A percentile compares a stretch with the other conserved stretches of the same genome.
These are phyloP conservation scores for Kingdonia uniflora DNA, from an alignment of 164 flowering plant species.

Conservation along the genomic window DNA sequence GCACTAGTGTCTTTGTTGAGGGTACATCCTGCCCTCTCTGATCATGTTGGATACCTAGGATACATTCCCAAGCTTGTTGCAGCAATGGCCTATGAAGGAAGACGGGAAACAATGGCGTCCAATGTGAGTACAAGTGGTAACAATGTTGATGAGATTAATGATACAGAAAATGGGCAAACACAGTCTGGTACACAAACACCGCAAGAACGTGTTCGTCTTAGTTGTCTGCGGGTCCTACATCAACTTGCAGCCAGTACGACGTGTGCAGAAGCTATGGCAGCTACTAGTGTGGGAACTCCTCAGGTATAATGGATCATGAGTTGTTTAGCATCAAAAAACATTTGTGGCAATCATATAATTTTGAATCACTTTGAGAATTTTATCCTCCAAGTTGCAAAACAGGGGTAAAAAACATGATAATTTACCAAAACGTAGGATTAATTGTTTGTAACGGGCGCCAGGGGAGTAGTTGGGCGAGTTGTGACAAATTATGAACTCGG, in stretches of 20 bases:
- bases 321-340: background rate
- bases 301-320: constrained; percentile 40
- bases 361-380: too few relatives aligned
- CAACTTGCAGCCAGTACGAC: constrained; percentile 97
- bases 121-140: constrained; percentile 41
- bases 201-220: constrained; percentile 93
- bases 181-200: constrained; percentile 61
- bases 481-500: too few relatives aligned
- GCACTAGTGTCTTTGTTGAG: constrained; percentile 89
- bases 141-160: constrained; percentile 31
- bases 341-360: too few relatives aligned
- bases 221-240: constrained; percentile 94
- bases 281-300: constrained; percentile 94
- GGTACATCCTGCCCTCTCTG: constrained; percentile 95
- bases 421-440: too few relatives aligned
- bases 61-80: constrained; percentile 98
- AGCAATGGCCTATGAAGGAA: constrained; percentile 93
- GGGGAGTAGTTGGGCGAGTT: too few relatives aligned
- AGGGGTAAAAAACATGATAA: too few relatives aligned
- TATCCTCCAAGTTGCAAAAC: too few relatives aligned
- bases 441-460: too few relatives aligned
- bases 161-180: constrained; percentile 43
- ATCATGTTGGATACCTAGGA: constrained; percentile 97
- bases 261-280: constrained; percentile 99
- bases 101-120: constrained; percentile 89